A percentile compares a stretch with the other conserved stretches of the same genome.
Conservation (phyloP, 129 eudicot species). For the Helianthus tuberosus region DNA sequence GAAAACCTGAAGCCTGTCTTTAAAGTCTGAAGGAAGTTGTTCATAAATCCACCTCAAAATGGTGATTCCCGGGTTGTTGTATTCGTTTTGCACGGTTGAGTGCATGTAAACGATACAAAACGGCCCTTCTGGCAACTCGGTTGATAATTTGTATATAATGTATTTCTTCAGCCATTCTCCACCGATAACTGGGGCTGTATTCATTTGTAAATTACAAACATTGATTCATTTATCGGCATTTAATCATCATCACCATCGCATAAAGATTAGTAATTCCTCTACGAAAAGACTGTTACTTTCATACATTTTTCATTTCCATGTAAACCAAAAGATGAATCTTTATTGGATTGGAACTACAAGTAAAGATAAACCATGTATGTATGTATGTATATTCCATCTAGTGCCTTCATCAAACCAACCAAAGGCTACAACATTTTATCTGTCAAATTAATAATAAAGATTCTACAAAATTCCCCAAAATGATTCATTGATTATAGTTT, state of each 20-base stretch:
- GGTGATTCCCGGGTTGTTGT: conserved; percentile 87
- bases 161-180: conserved; percentile 84
- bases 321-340: background rate
- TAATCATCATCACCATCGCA: no score
- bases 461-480: background rate
- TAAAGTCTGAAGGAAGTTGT: conserved; percentile 74
- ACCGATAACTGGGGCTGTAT: conserved; percentile 65
- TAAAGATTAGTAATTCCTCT: background rate
- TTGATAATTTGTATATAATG: conserved; percentile 62
- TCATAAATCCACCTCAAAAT: conserved; percentile 93
- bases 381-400: no score
- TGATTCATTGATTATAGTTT: background rate
- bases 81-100: conserved; percentile 76
- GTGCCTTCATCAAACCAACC: background rate
- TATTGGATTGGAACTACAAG: no score
- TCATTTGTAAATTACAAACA: background rate
- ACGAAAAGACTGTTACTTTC: background rate
- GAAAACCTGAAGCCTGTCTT: conserved; percentile 87
- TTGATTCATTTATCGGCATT: background rate
- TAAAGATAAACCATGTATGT: no score
- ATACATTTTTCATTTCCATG: background rate
- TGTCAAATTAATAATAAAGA: background rate
- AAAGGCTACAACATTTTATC: background rate
- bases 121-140: conserved; percentile 84
- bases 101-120: conserved; percentile 87